A percentile compares a stretch with the other conserved stretches of the same genome.
These are phyloP conservation scores for Blastomyces parvus DNA, from an alignment of 2,329 filamentous ascomycete genomes.

Conservation along the genomic window DNA sequence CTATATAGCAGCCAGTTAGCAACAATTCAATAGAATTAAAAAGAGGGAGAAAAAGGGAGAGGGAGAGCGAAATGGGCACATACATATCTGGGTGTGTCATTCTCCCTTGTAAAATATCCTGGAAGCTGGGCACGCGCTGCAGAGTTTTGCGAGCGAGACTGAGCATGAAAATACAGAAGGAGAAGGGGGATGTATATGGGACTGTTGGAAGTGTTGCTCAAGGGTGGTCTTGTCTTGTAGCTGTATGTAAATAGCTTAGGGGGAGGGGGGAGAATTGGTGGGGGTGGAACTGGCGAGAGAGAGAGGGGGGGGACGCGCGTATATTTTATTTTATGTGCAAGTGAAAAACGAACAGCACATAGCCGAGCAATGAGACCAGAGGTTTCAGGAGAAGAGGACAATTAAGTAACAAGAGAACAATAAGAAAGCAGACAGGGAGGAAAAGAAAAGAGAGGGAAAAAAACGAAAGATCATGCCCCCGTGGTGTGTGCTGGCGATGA, in stretches of 20 bases:
- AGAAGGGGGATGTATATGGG: slow-evolving; percentile 14
- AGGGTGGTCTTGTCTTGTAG: too few relatives aligned
- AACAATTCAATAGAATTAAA: neutral
- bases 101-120: slow-evolving; percentile 39
- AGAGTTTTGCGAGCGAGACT: slow-evolving; percentile 36
- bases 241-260: too few relatives aligned
- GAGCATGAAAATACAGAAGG: slow-evolving; percentile 30
- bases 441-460: too few relatives aligned
- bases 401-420: neutral
- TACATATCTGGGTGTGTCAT: slow-evolving; percentile 40
- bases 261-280: neutral
- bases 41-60: neutral
- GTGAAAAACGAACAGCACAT: slow-evolving; percentile 13
- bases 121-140: slow-evolving; percentile 37
- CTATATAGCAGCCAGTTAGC: slow-evolving; percentile 45
- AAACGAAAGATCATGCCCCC: neutral
- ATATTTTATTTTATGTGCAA: slow-evolving; percentile 13
- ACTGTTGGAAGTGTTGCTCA: slow-evolving; percentile 19
- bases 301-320: neutral
- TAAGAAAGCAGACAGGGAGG: neutral
- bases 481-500: neutral
- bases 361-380: slow-evolving; percentile 9
- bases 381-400: neutral
- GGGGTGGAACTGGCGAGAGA: neutral
- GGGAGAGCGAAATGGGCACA: slow-evolving; percentile 26